Percentiles rank a stretch among this genome's conserved stretches.
Evolutionary conservation across 1,139 yeast genomes (phyloP).

Genomic region (Saccharomyces hybrid): DNA sequence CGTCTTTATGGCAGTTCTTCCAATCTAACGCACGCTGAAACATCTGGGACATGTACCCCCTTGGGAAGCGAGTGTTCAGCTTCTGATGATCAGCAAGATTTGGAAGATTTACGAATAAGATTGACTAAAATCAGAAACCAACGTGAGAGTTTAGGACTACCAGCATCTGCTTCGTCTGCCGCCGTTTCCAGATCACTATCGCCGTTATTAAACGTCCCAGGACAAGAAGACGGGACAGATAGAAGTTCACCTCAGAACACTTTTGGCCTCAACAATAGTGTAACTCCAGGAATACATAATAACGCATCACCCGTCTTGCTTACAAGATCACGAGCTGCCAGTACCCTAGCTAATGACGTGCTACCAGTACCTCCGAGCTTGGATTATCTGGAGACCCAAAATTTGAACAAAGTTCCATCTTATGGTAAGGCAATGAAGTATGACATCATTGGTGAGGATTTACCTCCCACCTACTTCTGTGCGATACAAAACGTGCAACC

Average conservation of each 20-base stretch:
- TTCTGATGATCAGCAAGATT: neutral
- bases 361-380: neutral
- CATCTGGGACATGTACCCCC: neutral
- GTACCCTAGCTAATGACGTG: neutral
- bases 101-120: neutral
- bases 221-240: neutral
- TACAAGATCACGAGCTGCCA: neutral
- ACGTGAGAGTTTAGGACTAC: neutral
- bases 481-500: neutral
- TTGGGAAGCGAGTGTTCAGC: neutral
- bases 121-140: neutral
- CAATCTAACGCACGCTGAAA: constrained; percentile 16
- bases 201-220: neutral
- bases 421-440: constrained; percentile 61
- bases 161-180: neutral
- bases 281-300: neutral
- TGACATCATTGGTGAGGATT: constrained; percentile 38
- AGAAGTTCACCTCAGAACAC: neutral
- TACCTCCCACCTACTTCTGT: constrained; percentile 51
- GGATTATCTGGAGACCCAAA: constrained; percentile 36
- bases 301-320: neutral
- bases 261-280: neutral
- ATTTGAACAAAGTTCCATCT: constrained; percentile 64
- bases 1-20: constrained; percentile 60
- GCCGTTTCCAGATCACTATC: neutral